Evolutionary conservation across 73 alveolate genomes (phyloP), one percentile per base, ranked within the genome.

Genomic region (Diophrys appendiculata): DNA sequence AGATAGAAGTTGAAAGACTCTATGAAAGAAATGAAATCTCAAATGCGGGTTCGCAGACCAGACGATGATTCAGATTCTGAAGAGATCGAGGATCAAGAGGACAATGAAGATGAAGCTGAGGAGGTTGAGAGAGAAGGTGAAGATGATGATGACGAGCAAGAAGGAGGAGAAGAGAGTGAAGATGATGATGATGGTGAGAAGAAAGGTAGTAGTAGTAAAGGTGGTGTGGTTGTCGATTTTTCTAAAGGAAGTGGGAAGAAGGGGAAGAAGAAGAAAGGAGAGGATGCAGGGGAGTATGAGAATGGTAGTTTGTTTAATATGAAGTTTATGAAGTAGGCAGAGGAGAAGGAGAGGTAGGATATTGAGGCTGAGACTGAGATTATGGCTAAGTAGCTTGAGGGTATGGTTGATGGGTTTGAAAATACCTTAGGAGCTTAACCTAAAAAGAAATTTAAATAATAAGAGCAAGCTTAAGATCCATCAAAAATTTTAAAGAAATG

Each of bases 101-200:
- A 77, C 28, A 33, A 30, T 32, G 1, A 14, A 24, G n/a, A 26
- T 5, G 84, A 77, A 28, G 80, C 52, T 0, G 88, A 69, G 13
- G 70, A 55, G 13, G 33, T 33, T 2, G 82, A 72, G 0, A 33
- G 78, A 5, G 84, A 74, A 11, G 90, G 73, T 22, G 85, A 82
- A 56, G 80, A 25, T 22, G 65, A 76, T 29, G 78, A 53, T 11
- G 78, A 29, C 24, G 60, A 43, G 60, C 60, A 5, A 43, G 60
- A 43, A 43, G 60, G 18, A 43, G n/a, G 18, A 43, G n/a, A 43
- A 43, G n/a, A 43, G 18, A 43, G 60, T 18, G 5, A 5, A 43
- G 60, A 43, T 43, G 60, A 43, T 11, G 60, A 43, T 43, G 60
- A 43, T 43, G 60, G 5, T 18, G 60, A 43, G 18, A 43, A 11